phyloP scores from a whole-genome alignment of 2,329 filamentous ascomycete genomes.

The Alternaria sp. region DNA sequence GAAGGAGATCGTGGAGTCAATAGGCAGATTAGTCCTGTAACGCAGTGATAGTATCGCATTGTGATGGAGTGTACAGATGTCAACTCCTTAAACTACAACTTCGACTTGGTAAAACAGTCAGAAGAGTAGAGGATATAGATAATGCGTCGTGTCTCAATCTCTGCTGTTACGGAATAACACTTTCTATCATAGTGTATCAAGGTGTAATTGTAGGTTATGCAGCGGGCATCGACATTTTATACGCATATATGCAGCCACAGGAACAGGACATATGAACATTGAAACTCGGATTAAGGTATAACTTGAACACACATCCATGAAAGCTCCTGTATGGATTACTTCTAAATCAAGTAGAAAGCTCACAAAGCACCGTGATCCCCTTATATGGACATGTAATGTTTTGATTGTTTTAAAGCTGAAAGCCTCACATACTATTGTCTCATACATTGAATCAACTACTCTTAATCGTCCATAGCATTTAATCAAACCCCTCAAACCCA shows the following conservation, averaged over 20 bases:
- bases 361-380: background rate
- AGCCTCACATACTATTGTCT: background rate
- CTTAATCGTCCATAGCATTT: background rate
- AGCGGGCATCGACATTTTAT: background rate
- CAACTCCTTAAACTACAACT: background rate
- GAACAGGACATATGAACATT: background rate
- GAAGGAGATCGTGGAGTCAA: background rate
- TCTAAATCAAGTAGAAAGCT: background rate
- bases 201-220: background rate
- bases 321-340: background rate
- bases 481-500: conserved; percentile 51
- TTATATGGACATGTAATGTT: background rate
- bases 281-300: background rate
- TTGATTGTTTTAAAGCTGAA: background rate
- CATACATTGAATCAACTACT: background rate
- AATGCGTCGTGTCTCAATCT: background rate
- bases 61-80: background rate
- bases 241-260: background rate
- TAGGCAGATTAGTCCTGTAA: background rate
- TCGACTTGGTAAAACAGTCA: background rate
- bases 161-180: background rate
- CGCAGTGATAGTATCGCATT: background rate
- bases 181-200: background rate
- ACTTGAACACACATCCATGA: background rate
- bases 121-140: background rate